A percentile compares a stretch with the other conserved stretches of the same genome.
Evolutionary conservation across 2,329 filamentous ascomycete genomes (phyloP).

Genomic region (Paradendryphiella salina): DNA sequence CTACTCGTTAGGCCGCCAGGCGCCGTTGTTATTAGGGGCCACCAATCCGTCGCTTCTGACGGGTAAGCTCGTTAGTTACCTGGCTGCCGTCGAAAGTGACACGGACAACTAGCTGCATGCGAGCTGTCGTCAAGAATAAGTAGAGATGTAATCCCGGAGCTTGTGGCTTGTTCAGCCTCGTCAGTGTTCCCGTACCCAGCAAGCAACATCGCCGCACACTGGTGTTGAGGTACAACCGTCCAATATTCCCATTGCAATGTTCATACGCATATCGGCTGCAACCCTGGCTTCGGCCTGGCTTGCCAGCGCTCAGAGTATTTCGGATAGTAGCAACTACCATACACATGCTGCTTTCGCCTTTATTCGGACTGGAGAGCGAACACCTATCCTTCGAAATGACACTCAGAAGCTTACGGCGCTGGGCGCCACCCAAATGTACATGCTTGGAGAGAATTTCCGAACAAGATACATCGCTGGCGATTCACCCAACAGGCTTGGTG

Average conservation of each 20-base stretch:
- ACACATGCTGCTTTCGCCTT: constrained; percentile 58
- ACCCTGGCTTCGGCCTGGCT: constrained; percentile 34
- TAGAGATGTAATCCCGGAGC: constrained; percentile 7
- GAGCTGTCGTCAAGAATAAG: constrained; percentile 8
- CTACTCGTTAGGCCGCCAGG: neutral
- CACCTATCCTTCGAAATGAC: constrained; percentile 46
- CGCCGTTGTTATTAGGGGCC: constrained; percentile 12
- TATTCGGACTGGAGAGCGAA: constrained; percentile 59
- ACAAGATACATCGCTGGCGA: constrained; percentile 53
- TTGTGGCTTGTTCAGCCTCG: constrained; percentile 11
- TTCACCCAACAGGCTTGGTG: constrained; percentile 27
- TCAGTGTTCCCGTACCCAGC: constrained; percentile 12
- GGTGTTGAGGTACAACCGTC: constrained; percentile 9
- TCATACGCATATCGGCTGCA: constrained; percentile 26
- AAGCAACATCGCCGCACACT: constrained; percentile 3
- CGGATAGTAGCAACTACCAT: constrained; percentile 30
- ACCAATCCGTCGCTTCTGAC: constrained; percentile 1
- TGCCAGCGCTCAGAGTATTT: constrained; percentile 19
- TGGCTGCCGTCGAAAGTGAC: constrained; percentile 2
- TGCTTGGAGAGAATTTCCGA: constrained; percentile 57
- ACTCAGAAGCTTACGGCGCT: constrained; percentile 54
- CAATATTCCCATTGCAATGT: constrained; percentile 27
- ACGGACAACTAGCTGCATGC: constrained; percentile 6
- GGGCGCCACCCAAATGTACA: constrained; percentile 59
- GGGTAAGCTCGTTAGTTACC: constrained; percentile 1